Conservation (phyloP, 352 stramenopile genomes). For the Pythium volutum region DNA sequence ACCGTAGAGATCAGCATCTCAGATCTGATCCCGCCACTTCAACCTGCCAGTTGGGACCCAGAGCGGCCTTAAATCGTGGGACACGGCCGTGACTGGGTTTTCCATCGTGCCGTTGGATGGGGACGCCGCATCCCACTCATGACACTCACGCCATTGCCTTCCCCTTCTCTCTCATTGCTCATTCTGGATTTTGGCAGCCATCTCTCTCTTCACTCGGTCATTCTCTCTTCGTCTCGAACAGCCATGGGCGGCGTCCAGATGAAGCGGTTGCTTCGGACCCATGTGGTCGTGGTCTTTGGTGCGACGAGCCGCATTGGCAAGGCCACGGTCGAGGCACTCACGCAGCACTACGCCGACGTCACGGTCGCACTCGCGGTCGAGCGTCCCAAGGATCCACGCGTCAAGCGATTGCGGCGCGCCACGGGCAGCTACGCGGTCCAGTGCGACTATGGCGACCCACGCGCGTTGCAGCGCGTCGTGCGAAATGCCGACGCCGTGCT, state of each 20-base stretch:
- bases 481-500: slow-evolving; percentile 67
- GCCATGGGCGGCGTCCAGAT: slow-evolving; percentile 35
- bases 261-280: slow-evolving; percentile 51
- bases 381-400: slow-evolving; percentile 40
- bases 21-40: slow-evolving; percentile 9
- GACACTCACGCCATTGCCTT: too few relatives aligned
- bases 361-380: slow-evolving; percentile 62
- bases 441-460: slow-evolving; percentile 48
- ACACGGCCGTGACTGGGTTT: not conserved
- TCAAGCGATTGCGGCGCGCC: slow-evolving; percentile 46
- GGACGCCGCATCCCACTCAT: slow-evolving; percentile 6
- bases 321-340: slow-evolving; percentile 47
- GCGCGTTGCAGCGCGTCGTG: slow-evolving; percentile 56
- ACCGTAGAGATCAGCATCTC: not conserved
- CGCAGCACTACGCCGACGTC: slow-evolving; percentile 38
- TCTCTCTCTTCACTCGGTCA: not conserved
- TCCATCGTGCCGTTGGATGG: not conserved
- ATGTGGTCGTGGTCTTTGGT: slow-evolving; percentile 75
- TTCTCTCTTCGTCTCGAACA: not conserved
- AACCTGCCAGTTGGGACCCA: not conserved
- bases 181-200: too few relatives aligned
- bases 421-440: slow-evolving; percentile 56
- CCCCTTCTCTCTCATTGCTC: not conserved
- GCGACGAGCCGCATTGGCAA: slow-evolving; percentile 65
- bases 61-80: too few relatives aligned